These are phyloP conservation scores for Fonsecaea monophora DNA, from an alignment of 2,329 filamentous ascomycete species.

Conservation along the genomic window DNA sequence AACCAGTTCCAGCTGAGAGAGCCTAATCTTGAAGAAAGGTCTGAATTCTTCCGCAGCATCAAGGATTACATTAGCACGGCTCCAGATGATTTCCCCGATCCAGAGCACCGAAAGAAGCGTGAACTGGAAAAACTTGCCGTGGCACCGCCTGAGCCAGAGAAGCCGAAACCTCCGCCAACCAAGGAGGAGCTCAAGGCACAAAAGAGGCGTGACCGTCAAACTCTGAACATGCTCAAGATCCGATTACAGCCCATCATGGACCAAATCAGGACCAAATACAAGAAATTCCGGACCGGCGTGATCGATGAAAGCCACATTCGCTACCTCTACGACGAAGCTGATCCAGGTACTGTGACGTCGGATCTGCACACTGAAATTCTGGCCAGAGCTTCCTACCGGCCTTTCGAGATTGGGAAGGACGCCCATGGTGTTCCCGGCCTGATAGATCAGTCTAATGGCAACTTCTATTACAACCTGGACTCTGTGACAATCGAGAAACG, in stretches of 20 bases:
- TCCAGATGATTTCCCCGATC: slow-evolving; percentile 86
- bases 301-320: slow-evolving; percentile 76
- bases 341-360: slow-evolving; percentile 69
- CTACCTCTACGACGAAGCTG: slow-evolving; percentile 83
- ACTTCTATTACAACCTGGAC: slow-evolving; percentile 95
- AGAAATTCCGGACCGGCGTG: slow-evolving; percentile 81
- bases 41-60: slow-evolving; percentile 79
- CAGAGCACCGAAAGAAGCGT: slow-evolving; percentile 83
- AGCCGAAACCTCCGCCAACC: slow-evolving; percentile 65
- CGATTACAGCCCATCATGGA: slow-evolving; percentile 95
- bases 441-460: slow-evolving; percentile 74
- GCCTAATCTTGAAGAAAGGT: slow-evolving; percentile 69
- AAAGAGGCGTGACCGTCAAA: slow-evolving; percentile 80
- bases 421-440: slow-evolving; percentile 79
- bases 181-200: slow-evolving; percentile 82
- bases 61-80: slow-evolving; percentile 78
- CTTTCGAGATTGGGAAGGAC: slow-evolving; percentile 81
- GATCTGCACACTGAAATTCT: slow-evolving; percentile 64
- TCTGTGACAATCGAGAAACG: slow-evolving; percentile 92
- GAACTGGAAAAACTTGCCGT: slow-evolving; percentile 77
- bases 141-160: slow-evolving; percentile 73
- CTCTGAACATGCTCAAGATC: slow-evolving; percentile 86
- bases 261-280: slow-evolving; percentile 88
- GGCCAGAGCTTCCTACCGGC: slow-evolving; percentile 67
- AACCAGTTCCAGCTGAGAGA: slow-evolving; percentile 74